phyloP scores from a whole-genome alignment of 768 basidiomycete genomes.

The Lactarius sanguifluus region DNA sequence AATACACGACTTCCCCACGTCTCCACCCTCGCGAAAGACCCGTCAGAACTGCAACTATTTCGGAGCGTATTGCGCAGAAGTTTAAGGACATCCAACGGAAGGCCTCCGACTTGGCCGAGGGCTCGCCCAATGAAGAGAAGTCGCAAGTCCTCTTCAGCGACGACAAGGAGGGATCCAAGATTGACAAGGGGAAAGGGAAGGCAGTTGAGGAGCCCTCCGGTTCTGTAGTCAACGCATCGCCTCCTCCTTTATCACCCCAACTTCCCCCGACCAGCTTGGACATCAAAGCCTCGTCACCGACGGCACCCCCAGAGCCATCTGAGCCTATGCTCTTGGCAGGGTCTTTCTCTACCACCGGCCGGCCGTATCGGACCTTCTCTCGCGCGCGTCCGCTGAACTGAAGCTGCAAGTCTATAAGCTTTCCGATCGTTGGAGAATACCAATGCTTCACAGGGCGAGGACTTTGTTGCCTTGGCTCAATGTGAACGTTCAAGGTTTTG shows the following conservation, averaged over 20 bases:
- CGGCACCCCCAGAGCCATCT: constrained; percentile 43
- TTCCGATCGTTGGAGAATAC: constrained; percentile 83
- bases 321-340: constrained; percentile 71
- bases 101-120: constrained; percentile 33
- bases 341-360: constrained; percentile 65
- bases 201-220: constrained; percentile 45
- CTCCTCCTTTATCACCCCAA: constrained; percentile 63
- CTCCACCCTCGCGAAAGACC: constrained; percentile 57
- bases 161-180: constrained; percentile 44
- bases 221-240: constrained; percentile 46
- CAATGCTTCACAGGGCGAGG: constrained; percentile 87
- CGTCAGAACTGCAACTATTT: constrained; percentile 72
- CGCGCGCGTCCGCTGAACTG: constrained; percentile 70
- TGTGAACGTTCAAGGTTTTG: constrained; percentile 73
- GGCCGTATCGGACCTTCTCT: constrained; percentile 66
- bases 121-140: constrained; percentile 28
- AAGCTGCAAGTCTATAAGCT: constrained; percentile 67
- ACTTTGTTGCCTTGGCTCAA: constrained; percentile 87
- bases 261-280: constrained; percentile 46
- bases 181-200: constrained; percentile 86
- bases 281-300: constrained; percentile 39
- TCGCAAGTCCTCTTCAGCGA: constrained; percentile 36
- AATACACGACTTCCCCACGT: constrained; percentile 80
- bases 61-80: constrained; percentile 82
- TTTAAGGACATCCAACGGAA: constrained; percentile 76